Evolutionary conservation across 1,284 basidiomycete genomes (phyloP), one percentile per base, ranked within the genome.

Genomic region (Moniliella sp.): DNA sequence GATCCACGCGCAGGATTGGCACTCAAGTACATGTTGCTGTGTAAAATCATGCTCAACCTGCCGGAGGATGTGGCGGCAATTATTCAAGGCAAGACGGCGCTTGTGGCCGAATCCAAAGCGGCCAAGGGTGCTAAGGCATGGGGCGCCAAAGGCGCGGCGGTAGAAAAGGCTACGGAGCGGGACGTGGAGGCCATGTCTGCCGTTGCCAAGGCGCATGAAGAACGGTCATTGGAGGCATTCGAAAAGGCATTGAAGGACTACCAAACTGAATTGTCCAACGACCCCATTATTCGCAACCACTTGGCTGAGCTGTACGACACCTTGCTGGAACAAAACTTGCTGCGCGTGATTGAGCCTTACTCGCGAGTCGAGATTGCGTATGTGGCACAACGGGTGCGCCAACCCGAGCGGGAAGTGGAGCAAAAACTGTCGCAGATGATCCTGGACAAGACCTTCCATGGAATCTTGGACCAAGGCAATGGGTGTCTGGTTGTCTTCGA

Each of bases 341-440:
- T 93, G 25, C 70, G 84, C 15, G 83, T 94, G 40, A 81, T 93
- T 29, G 88, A 94, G 64, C 88, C 86, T 0, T 94, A 91, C 62
- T 80, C 76, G 11, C 70, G 79, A 5, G 78, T 97, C 12, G 84
- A 97, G 63, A 71, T 97, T 17, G 73, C 75, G 27, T 76, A 84
- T 56, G 76, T 97, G 9, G 83, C 86, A 2, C 70, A 80, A 57
- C 68, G 74, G 40, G 88, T 97, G 7, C 76, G 78, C 1, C 84
- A 93, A 64, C 79, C 78, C 9, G 66, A 80, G 26, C 75, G 82
- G 51, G 76, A 75, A n/a, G 83, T 97, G 4, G 91, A 97, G 64
- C 71, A 76, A 14, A 97, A 93, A 57, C 64, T 97, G 31, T 83
- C 79, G 30, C 88, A 94, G 61, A 94, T 97, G 88, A 94, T 97